phyloP scores from a whole-genome alignment of 257 asterid genomes.

The Fraxinus pennsylvanica region DNA sequence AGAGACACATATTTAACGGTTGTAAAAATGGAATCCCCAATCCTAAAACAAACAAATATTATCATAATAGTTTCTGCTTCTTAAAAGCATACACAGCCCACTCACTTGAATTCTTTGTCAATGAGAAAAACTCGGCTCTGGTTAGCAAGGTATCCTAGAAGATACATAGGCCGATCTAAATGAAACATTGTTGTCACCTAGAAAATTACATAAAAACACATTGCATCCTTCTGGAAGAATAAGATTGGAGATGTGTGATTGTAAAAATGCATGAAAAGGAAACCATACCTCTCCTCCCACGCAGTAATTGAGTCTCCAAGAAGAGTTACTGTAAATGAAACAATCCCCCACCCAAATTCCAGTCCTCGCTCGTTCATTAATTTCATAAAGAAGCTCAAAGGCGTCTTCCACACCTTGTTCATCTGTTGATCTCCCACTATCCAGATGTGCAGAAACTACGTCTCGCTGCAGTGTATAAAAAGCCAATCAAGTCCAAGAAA shows the following conservation, averaged over 20 bases:
- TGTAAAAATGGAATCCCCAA: slow-evolving; percentile 4
- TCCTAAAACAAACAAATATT: background rate
- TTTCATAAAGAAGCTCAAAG: slow-evolving; percentile 89
- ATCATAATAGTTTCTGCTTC: slow-evolving; percentile 16
- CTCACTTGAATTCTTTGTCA: slow-evolving; percentile 98
- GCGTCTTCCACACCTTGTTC: slow-evolving; percentile 99
- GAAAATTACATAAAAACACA: slow-evolving; percentile 22
- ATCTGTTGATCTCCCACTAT: slow-evolving; percentile 83
- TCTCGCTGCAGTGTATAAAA: slow-evolving; percentile 71
- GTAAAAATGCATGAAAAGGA: slow-evolving; percentile 11
- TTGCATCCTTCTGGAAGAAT: slow-evolving; percentile 21
- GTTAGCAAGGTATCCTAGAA: slow-evolving; percentile 92
- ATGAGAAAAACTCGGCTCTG: slow-evolving; percentile 88
- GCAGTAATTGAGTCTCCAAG: slow-evolving; percentile 97
- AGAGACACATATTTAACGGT: background rate
- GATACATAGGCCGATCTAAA: slow-evolving; percentile 96
- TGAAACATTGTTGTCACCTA: slow-evolving; percentile 98
- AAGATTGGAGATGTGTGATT: slow-evolving; percentile 11
- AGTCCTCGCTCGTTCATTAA: slow-evolving; percentile 94
- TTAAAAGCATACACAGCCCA: slow-evolving; percentile 21
- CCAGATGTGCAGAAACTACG: slow-evolving; percentile 85
- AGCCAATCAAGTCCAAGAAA: slow-evolving; percentile 17
- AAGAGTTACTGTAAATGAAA: slow-evolving; percentile 88
- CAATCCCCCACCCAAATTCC: slow-evolving; percentile 99
- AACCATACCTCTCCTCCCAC: slow-evolving; percentile 93